A percentile compares a stretch with the other conserved stretches of the same genome.
Conservation (phyloP, 2,329 filamentous ascomycete species). For the Fusarium graminum region DNA sequence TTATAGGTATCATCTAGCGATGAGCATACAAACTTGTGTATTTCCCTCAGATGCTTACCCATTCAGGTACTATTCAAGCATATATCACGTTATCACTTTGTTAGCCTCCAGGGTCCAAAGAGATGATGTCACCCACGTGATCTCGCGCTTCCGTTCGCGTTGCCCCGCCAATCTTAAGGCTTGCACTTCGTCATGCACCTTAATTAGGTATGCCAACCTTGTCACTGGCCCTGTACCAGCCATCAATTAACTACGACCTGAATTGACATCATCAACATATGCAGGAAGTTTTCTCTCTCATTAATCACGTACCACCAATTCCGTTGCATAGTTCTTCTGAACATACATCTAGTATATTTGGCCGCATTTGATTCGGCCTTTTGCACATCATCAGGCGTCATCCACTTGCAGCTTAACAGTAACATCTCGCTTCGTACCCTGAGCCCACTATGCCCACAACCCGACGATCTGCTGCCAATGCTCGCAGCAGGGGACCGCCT, state of each 20-base stretch:
- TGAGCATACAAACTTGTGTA: background rate
- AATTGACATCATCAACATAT: constrained; percentile 22
- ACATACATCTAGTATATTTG: background rate
- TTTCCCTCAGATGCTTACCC: background rate
- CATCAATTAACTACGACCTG: constrained; percentile 5
- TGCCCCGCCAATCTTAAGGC: constrained; percentile 64
- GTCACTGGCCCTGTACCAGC: constrained; percentile 26
- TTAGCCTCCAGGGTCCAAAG: background rate
- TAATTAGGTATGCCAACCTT: constrained; percentile 14
- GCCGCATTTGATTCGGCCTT: constrained; percentile 5
- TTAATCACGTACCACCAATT: background rate
- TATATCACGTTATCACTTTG: background rate
- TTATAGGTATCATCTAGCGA: background rate
- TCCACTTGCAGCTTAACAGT: constrained; percentile 5
- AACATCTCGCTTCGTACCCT: constrained; percentile 11
- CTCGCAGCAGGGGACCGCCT: constrained; percentile 53
- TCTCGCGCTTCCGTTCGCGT: constrained; percentile 62
- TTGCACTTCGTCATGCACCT: constrained; percentile 42
- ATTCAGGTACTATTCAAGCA: background rate
- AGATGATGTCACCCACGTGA: constrained; percentile 59
- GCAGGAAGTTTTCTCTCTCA: background rate
- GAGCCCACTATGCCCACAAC: constrained; percentile 62
- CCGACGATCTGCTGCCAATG: constrained; percentile 61
- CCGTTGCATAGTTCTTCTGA: background rate
- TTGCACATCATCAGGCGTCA: constrained; percentile 12